These are phyloP conservation scores for Globomyces sp. DNA, from an alignment of 371 early-diverging fungal genomes.

Conservation along the genomic window DNA sequence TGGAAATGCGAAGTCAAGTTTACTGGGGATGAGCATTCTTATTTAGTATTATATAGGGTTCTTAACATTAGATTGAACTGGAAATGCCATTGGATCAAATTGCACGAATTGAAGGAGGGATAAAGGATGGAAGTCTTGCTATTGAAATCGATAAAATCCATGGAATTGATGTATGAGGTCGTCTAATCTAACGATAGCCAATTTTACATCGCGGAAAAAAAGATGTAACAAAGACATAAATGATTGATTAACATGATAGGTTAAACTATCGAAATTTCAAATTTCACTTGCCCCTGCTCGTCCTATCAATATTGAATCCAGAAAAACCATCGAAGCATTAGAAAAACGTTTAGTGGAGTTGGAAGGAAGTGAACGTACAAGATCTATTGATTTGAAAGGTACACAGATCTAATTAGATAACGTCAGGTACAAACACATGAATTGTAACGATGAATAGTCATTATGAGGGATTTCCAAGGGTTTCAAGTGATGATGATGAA, in stretches of 20 bases:
- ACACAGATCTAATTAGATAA: background rate
- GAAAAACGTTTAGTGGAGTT: conserved; percentile 43
- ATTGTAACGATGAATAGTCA: conserved; percentile 23
- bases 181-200: conserved; percentile 17
- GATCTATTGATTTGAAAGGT: conserved; percentile 50
- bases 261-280: conserved; percentile 40
- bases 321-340: conserved; percentile 36
- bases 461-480: conserved; percentile 43
- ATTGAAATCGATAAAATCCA: conserved; percentile 50
- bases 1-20: conserved; percentile 28
- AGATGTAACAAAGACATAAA: conserved; percentile 32
- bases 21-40: conserved; percentile 46
- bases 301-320: conserved; percentile 37
- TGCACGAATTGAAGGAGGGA: conserved; percentile 40
- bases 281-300: conserved; percentile 38
- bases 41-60: conserved; percentile 15
- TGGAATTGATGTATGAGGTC: conserved; percentile 33
- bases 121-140: conserved; percentile 42
- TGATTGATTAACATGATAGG: conserved; percentile 16
- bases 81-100: conserved; percentile 41
- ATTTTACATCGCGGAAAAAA: conserved; percentile 33
- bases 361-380: conserved; percentile 40
- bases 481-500: conserved; percentile 47
- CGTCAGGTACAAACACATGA: background rate
- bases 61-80: conserved; percentile 25